These are phyloP conservation scores for Tinospora cordifolia DNA, from an alignment of 164 flowering plant species.

Conservation along the genomic window DNA sequence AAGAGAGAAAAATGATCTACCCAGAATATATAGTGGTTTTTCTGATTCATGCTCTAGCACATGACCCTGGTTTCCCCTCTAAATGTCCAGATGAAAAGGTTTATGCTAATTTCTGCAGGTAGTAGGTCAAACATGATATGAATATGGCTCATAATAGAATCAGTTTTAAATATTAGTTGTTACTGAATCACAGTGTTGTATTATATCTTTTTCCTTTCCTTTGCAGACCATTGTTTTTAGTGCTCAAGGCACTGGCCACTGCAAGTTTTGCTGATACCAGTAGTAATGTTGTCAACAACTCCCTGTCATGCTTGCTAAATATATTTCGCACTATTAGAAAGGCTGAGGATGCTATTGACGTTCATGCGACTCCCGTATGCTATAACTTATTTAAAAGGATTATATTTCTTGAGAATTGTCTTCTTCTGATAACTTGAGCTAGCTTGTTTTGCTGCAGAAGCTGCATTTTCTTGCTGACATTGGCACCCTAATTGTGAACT, in stretches of 20 bases:
- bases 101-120: constrained; percentile 65
- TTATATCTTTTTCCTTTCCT: not conserved
- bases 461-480: constrained; percentile 66
- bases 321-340: constrained; percentile 67
- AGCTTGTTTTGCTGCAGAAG: constrained; percentile 37
- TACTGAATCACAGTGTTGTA: not conserved
- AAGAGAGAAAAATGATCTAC: constrained; percentile 32
- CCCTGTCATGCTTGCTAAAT: constrained; percentile 34
- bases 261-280: constrained; percentile 32
- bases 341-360: constrained; percentile 80
- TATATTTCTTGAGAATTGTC: not conserved
- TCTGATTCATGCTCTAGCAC: constrained; percentile 84
- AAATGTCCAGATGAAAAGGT: constrained; percentile 43
- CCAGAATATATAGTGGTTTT: constrained; percentile 67
- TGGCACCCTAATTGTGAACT: constrained; percentile 40
- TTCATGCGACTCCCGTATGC: constrained; percentile 51
- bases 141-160: not conserved
- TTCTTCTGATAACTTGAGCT: not conserved
- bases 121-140: not conserved
- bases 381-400: not conserved
- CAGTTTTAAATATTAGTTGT: not conserved
- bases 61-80: constrained; percentile 51
- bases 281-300: constrained; percentile 26
- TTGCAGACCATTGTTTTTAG: constrained; percentile 66
- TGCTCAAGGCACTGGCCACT: constrained; percentile 44